Evolutionary conservation across 768 basidiomycete species (phyloP).

Genomic region (Rhizopogon rudus): DNA sequence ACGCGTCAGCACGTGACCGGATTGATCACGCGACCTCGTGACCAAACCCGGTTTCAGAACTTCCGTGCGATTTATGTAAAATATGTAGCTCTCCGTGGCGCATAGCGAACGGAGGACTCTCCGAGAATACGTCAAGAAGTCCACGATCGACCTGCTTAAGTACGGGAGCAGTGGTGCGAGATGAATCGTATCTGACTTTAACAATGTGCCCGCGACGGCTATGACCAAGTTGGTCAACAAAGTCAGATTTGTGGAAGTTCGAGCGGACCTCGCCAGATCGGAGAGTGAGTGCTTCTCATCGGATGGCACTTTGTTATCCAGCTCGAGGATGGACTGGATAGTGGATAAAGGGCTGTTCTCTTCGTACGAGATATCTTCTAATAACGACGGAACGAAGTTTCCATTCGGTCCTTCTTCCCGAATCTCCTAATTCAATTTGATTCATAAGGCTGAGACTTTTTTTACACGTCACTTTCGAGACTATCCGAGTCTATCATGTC

Average conservation of each 20-base stretch:
- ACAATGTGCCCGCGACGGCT: slow-evolving; percentile 48
- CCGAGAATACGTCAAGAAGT: slow-evolving; percentile 77
- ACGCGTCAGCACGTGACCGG: slow-evolving; percentile 5
- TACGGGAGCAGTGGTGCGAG: slow-evolving; percentile 60
- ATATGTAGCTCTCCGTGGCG: slow-evolving; percentile 44
- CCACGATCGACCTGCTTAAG: slow-evolving; percentile 73
- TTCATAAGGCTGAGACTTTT: no score
- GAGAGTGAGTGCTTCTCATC: background rate
- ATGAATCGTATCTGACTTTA: slow-evolving; percentile 48
- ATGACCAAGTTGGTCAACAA: slow-evolving; percentile 12
- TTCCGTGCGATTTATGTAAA: no score
- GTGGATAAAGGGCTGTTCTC: slow-evolving; percentile 41
- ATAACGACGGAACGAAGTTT: slow-evolving; percentile 29
- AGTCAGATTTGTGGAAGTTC: slow-evolving; percentile 19
- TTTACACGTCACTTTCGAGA: no score
- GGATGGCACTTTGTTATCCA: slow-evolving; percentile 16
- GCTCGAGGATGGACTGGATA: slow-evolving; percentile 54
- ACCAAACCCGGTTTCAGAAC: no score
- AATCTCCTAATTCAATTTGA: no score
- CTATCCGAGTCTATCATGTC: no score
- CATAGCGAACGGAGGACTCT: slow-evolving; percentile 63
- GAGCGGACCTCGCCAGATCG: slow-evolving; percentile 2
- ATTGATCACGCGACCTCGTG: background rate
- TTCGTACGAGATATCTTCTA: slow-evolving; percentile 37
- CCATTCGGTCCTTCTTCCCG: slow-evolving; percentile 19